A percentile compares a stretch with the other conserved stretches of the same genome.
Evolutionary conservation across 2,329 filamentous ascomycete species (phyloP).

Genomic region (Paecilomyces niveus): DNA sequence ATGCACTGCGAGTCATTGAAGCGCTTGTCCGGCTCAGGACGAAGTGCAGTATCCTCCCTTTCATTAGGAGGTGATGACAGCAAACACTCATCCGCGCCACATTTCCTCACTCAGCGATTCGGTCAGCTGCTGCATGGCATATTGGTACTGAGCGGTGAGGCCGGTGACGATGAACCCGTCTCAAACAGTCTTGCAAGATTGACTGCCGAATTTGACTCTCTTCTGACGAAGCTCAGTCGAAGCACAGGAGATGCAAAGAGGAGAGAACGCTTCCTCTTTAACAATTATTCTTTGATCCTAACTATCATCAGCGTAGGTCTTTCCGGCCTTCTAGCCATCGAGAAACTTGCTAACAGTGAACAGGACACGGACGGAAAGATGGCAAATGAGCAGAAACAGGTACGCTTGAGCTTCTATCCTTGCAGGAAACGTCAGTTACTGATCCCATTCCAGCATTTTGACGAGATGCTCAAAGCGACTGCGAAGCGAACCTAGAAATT

Average conservation of each 20-base stretch:
- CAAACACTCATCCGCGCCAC: constrained; percentile 58
- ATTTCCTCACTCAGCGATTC: constrained; percentile 90
- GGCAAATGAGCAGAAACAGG: constrained; percentile 61
- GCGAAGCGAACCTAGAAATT: constrained; percentile 20
- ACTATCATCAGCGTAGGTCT: constrained; percentile 70
- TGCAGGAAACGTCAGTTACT: constrained; percentile 3
- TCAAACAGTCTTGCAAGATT: constrained; percentile 71
- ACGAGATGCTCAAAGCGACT: constrained; percentile 31
- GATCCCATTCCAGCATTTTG: constrained; percentile 28
- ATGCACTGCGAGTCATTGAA: constrained; percentile 83
- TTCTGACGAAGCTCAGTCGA: constrained; percentile 71
- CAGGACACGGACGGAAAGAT: constrained; percentile 42
- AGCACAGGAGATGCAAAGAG: constrained; percentile 71
- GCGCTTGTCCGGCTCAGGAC: constrained; percentile 42
- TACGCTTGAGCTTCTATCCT: constrained; percentile 12
- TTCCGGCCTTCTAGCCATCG: background rate
- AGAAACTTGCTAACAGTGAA: constrained; percentile 6
- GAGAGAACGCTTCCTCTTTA: constrained; percentile 80
- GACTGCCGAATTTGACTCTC: constrained; percentile 73
- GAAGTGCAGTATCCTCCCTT: constrained; percentile 47
- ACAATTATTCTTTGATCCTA: constrained; percentile 90
- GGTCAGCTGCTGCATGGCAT: constrained; percentile 86
- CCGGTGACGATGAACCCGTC: constrained; percentile 90
- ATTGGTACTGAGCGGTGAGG: constrained; percentile 74
- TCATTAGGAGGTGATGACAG: constrained; percentile 41